These are phyloP conservation scores for Brettanomyces custersianus DNA, from an alignment of 805 yeast genomes.

Conservation along the genomic window DNA sequence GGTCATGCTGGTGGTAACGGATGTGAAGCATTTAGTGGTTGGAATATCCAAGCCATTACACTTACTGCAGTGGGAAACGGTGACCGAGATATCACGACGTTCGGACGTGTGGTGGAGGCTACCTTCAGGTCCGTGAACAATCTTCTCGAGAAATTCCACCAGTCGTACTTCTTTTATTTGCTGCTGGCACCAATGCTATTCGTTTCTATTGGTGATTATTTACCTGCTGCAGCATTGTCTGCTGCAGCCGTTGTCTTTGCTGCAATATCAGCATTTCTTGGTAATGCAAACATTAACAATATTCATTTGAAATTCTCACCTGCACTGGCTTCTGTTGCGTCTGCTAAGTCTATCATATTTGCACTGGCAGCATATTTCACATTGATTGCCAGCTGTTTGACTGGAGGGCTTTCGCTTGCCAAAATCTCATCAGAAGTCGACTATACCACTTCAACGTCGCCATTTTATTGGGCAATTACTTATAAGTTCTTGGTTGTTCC, in stretches of 20 bases:
- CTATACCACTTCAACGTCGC: neutral
- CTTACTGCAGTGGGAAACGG: constrained; percentile 46
- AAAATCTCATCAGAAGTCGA: neutral
- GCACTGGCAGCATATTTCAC: constrained; percentile 25
- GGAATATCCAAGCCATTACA: constrained; percentile 90
- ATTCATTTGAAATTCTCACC: constrained; percentile 3
- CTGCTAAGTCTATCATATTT: constrained; percentile 16
- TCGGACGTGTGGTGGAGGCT: constrained; percentile 86
- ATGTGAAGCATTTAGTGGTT: constrained; percentile 91
- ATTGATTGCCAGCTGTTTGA: constrained; percentile 11
- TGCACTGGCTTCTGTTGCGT: neutral
- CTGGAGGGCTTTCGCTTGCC: constrained; percentile 18
- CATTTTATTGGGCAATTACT: constrained; percentile 1
- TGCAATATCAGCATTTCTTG: constrained; percentile 48
- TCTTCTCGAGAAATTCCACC: constrained; percentile 91
- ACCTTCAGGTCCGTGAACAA: constrained; percentile 84
- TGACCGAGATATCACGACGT: constrained; percentile 78
- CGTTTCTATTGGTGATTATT: constrained; percentile 88
- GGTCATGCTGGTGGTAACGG: constrained; percentile 35
- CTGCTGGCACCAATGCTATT: constrained; percentile 68
- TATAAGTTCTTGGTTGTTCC: constrained; percentile 12
- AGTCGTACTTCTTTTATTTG: constrained; percentile 88
- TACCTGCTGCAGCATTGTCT: constrained; percentile 74
- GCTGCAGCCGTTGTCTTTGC: constrained; percentile 64
- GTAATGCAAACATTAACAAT: constrained; percentile 28